Conservation (phyloP, 2,329 filamentous ascomycete species). For the Paraphaeosphaeria minitans region DNA sequence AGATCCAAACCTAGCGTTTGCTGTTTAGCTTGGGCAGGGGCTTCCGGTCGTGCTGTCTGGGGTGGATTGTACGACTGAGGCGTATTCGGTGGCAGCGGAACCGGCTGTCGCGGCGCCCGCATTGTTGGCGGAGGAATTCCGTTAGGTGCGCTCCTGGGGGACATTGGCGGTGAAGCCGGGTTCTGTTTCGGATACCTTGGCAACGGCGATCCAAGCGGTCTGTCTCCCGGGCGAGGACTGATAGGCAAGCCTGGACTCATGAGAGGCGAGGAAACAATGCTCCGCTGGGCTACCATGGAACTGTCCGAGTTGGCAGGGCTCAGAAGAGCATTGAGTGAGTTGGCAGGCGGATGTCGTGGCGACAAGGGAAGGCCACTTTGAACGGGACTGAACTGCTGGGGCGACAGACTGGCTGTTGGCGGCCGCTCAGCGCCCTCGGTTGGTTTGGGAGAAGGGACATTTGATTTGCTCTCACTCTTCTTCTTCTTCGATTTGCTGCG, state of each 20-base stretch:
- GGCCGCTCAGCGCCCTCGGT: constrained; percentile 24
- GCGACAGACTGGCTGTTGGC: constrained; percentile 31
- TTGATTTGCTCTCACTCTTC: constrained; percentile 58
- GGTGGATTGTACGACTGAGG: constrained; percentile 67
- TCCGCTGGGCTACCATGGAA: constrained; percentile 48
- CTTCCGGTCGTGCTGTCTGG: constrained; percentile 48
- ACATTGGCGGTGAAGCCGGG: constrained; percentile 69
- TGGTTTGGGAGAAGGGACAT: constrained; percentile 30
- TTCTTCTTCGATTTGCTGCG: constrained; percentile 77
- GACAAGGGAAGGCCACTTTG: constrained; percentile 45
- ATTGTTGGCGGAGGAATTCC: constrained; percentile 67
- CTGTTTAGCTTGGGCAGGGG: constrained; percentile 36
- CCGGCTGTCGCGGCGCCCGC: constrained; percentile 73
- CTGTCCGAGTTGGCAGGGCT: constrained; percentile 54
- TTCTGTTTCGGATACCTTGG: constrained; percentile 62
- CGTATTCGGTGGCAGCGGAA: constrained; percentile 73
- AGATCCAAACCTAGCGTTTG: constrained; percentile 27
- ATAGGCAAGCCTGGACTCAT: constrained; percentile 68
- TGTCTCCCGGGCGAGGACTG: constrained; percentile 65
- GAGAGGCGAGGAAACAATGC: constrained; percentile 51
- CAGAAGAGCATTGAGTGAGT: constrained; percentile 52
- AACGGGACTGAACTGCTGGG: constrained; percentile 37
- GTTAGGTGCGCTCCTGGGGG: constrained; percentile 58
- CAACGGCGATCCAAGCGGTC: constrained; percentile 64
- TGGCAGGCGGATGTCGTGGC: constrained; percentile 44